Conservation (phyloP, 177 flowering plant species). For the Tripterygium wilfordii region DNA sequence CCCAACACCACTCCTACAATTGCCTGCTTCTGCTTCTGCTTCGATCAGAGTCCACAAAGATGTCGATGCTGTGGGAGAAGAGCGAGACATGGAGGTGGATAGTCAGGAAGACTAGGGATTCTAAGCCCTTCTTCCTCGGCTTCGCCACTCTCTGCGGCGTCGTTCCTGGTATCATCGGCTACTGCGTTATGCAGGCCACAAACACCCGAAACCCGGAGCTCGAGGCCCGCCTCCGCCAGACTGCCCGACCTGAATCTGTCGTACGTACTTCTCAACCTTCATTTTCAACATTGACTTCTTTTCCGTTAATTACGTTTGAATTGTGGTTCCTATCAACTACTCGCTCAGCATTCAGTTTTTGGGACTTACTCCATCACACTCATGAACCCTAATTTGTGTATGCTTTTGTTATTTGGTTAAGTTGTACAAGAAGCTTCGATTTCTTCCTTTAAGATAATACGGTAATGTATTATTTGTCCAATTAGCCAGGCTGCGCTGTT, state of each 20-base stretch:
- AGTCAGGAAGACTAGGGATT: slow-evolving; percentile 65
- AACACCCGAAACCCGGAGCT: slow-evolving; percentile 59
- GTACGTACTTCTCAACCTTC: slow-evolving; percentile 21
- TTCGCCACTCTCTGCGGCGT: slow-evolving; percentile 88
- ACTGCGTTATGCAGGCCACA: slow-evolving; percentile 78
- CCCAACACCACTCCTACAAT: no score
- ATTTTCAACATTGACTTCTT: background rate
- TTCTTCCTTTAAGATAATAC: no score
- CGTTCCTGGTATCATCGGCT: slow-evolving; percentile 81
- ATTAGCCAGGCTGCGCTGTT: no score
- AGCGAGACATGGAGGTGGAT: slow-evolving; percentile 81
- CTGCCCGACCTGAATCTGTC: slow-evolving; percentile 69
- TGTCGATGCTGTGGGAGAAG: slow-evolving; percentile 75
- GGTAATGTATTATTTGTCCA: no score
- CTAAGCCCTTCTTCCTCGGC: slow-evolving; percentile 69
- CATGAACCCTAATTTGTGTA: no score
- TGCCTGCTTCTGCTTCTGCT: no score
- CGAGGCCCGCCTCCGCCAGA: slow-evolving; percentile 76
- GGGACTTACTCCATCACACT: no score
- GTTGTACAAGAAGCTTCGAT: no score
- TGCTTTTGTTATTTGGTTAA: no score
- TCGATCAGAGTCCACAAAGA: no score
- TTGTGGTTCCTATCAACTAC: background rate
- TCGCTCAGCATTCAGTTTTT: no score
- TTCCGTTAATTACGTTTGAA: background rate